These are phyloP conservation scores for Chalara sp. DNA, from an alignment of 2,329 filamentous ascomycete species.

Conservation along the genomic window DNA sequence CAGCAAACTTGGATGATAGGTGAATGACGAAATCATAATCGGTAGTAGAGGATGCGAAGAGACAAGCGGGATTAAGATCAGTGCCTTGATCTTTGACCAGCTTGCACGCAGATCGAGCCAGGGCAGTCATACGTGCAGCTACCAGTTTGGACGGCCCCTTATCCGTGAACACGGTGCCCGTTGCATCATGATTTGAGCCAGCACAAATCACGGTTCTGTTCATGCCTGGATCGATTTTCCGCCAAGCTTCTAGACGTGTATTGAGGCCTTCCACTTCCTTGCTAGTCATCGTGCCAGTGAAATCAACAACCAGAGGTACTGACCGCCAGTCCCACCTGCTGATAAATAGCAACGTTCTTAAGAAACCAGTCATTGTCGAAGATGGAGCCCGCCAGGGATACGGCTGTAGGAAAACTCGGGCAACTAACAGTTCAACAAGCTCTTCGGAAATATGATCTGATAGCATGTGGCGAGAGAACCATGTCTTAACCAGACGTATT, in stretches of 20 bases:
- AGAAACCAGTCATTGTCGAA: conserved; percentile 70
- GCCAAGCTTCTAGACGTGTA: conserved; percentile 74
- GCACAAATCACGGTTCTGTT: conserved; percentile 77
- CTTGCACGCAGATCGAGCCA: conserved; percentile 70
- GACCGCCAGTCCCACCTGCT: conserved; percentile 88
- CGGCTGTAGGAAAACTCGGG: conserved; percentile 72
- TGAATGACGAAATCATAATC: conserved; percentile 88
- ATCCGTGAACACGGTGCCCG: conserved; percentile 76
- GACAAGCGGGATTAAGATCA: conserved; percentile 44
- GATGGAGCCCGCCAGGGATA: conserved; percentile 76
- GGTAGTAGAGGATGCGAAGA: conserved; percentile 66
- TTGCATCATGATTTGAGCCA: conserved; percentile 70
- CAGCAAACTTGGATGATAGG: conserved; percentile 36
- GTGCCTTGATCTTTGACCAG: conserved; percentile 48
- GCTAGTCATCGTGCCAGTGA: conserved; percentile 56
- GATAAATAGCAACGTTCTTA: conserved; percentile 73
- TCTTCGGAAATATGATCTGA: conserved; percentile 69
- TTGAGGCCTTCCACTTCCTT: conserved; percentile 56
- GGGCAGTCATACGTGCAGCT: conserved; percentile 72
- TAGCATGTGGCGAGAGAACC: conserved; percentile 82
- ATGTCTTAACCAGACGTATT: conserved; percentile 79
- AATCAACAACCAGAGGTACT: conserved; percentile 75
- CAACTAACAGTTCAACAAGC: conserved; percentile 75
- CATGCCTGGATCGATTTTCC: conserved; percentile 82
- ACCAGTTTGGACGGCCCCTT: conserved; percentile 72